phyloP scores from a whole-genome alignment of 441 rosid species.

The Jatropha multifida region DNA sequence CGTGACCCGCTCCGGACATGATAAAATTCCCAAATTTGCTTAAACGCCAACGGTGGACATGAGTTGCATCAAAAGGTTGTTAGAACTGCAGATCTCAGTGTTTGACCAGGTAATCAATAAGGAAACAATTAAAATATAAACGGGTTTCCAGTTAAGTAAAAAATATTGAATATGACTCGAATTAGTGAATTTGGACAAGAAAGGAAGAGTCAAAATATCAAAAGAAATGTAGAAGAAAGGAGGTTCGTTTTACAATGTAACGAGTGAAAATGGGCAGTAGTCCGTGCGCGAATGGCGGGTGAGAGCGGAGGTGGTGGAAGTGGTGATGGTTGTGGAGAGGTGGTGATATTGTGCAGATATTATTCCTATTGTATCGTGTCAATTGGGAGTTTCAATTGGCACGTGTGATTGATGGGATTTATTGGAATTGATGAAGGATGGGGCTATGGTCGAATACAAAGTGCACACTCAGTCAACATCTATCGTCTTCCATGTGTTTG shows the following conservation, averaged over 20 bases:
- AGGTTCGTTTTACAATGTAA: neutral
- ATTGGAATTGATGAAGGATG: slow-evolving; percentile 15
- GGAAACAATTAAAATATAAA: neutral
- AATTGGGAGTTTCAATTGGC: slow-evolving; percentile 7
- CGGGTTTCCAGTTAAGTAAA: neutral
- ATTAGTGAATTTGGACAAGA: neutral
- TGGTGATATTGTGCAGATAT: slow-evolving; percentile 9
- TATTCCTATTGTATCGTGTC: neutral
- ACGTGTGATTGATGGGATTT: slow-evolving; percentile 17
- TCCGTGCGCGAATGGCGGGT: slow-evolving; percentile 8
- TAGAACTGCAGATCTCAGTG: slow-evolving; percentile 10
- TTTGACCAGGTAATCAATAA: slow-evolving; percentile 1
- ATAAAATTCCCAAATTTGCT: neutral
- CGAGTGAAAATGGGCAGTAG: slow-evolving; percentile 3
- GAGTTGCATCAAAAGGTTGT: slow-evolving; percentile 5
- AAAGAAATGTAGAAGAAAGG: neutral
- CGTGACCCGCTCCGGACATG: slow-evolving; percentile 39
- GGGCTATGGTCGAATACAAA: neutral
- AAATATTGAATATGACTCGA: neutral
- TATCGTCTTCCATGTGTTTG: slow-evolving; percentile 9
- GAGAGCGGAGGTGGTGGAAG: neutral
- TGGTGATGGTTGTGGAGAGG: neutral
- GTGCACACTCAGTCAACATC: neutral
- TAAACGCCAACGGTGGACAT: slow-evolving; percentile 9
- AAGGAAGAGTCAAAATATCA: neutral